Percentiles rank a stretch among this genome's conserved stretches.
These are phyloP conservation scores for Beta vulgaris DNA, from an alignment of 148 eudicot genomes.

Conservation along the genomic window DNA sequence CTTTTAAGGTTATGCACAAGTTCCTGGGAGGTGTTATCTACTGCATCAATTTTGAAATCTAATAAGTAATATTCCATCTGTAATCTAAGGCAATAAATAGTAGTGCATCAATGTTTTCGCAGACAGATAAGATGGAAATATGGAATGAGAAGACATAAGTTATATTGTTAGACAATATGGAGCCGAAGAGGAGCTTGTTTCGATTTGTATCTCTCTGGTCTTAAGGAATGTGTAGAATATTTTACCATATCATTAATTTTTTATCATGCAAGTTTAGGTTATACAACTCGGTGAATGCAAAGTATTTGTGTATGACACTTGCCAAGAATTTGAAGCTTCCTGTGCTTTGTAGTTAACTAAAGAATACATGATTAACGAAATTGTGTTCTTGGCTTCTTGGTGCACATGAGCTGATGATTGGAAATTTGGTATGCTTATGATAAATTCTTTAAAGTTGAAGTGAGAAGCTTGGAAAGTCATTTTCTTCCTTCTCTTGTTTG, in stretches of 20 bases:
- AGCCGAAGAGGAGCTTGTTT: not conserved
- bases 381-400: not conserved
- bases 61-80: not conserved
- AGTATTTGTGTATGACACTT: not conserved
- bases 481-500: not conserved
- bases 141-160: not conserved
- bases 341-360: not conserved
- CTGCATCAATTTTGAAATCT: not conserved
- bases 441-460: not conserved
- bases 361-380: not conserved
- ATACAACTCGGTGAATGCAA: not conserved
- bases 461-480: not conserved
- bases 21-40: not conserved
- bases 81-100: not conserved
- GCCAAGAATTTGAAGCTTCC: not conserved
- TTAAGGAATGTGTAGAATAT: not conserved
- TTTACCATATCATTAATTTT: not conserved
- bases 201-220: not conserved
- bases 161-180: too few relatives aligned
- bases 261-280: not conserved
- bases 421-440: constrained; percentile 7
- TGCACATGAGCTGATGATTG: not conserved
- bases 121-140: not conserved
- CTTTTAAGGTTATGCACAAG: not conserved
- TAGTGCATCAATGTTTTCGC: not conserved